These are phyloP conservation scores for Lachancea kluyveri DNA, from an alignment of 805 yeast species.

Conservation along the genomic window DNA sequence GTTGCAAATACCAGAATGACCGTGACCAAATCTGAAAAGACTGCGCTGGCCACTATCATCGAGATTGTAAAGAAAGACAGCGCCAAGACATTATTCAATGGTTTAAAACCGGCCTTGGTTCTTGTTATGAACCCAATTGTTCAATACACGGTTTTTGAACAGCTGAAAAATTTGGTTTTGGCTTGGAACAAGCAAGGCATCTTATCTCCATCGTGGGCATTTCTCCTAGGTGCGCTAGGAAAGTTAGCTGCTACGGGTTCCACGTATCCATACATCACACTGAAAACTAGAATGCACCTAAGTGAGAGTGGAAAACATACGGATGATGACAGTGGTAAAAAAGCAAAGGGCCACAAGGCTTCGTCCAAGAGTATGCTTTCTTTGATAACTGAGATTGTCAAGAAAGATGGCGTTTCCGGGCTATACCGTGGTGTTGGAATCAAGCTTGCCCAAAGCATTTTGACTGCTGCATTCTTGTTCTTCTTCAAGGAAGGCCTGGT, in stretches of 20 bases:
- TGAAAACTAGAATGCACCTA: conserved; percentile 84
- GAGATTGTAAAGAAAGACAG: conserved; percentile 72
- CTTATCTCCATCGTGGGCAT: conserved; percentile 69
- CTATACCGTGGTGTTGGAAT: conserved; percentile 78
- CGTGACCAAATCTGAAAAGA: conserved; percentile 38
- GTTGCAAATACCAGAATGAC: conserved; percentile 90
- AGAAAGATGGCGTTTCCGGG: conserved; percentile 67
- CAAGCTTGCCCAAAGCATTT: conserved; percentile 75
- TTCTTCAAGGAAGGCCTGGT: conserved; percentile 85
- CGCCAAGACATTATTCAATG: conserved; percentile 64
- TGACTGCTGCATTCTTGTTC: conserved; percentile 85
- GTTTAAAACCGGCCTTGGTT: conserved; percentile 81
- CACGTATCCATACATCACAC: conserved; percentile 88
- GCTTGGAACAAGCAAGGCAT: conserved; percentile 39
- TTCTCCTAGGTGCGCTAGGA: conserved; percentile 82
- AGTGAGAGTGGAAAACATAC: conserved; percentile 24
- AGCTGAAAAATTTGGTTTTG: conserved; percentile 60
- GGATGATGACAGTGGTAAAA: neutral
- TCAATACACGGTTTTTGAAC: conserved; percentile 89
- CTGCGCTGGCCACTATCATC: conserved; percentile 49
- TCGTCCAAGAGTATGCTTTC: conserved; percentile 35
- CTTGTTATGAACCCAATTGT: conserved; percentile 84
- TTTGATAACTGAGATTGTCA: conserved; percentile 52
- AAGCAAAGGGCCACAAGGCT: conserved; percentile 1
- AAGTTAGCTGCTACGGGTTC: conserved; percentile 82